Conservation (phyloP, 345 rosid genomes). For the Zanthoxylum bungeanum region DNA sequence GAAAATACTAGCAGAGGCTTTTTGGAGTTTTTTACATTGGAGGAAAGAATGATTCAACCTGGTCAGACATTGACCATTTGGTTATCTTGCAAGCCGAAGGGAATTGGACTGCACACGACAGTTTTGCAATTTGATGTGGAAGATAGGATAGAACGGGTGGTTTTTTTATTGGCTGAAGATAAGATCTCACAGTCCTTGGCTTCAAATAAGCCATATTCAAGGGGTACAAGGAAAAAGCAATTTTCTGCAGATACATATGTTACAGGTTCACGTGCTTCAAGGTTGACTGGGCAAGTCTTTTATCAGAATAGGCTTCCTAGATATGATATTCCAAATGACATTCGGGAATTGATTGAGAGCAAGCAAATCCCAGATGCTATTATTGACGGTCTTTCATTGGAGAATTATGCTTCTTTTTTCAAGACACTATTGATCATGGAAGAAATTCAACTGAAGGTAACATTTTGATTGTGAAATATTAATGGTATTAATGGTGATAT, state of each 20-base stretch:
- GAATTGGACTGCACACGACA: constrained; percentile 66
- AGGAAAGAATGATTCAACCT: constrained; percentile 80
- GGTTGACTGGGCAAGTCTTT: constrained; percentile 3
- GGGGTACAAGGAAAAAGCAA: constrained; percentile 48
- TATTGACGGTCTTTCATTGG: constrained; percentile 36
- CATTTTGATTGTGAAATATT: neutral
- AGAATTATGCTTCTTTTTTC: constrained; percentile 58
- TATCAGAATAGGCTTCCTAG: constrained; percentile 52
- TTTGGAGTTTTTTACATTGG: constrained; percentile 42
- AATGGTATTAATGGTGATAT: neutral
- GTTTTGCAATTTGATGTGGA: constrained; percentile 58
- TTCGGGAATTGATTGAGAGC: constrained; percentile 57
- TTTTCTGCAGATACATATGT: constrained; percentile 40
- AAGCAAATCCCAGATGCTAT: constrained; percentile 52
- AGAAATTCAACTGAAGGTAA: constrained; percentile 84
- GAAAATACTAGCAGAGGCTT: constrained; percentile 31
- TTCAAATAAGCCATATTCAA: constrained; percentile 51
- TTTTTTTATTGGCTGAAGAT: constrained; percentile 76
- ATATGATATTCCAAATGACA: constrained; percentile 62
- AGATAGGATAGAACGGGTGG: constrained; percentile 60
- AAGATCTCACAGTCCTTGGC: constrained; percentile 60
- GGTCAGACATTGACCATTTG: constrained; percentile 59
- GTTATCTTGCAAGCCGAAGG: constrained; percentile 73
- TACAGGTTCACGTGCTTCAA: constrained; percentile 46
- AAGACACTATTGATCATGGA: constrained; percentile 70